Percentiles rank a stretch among this genome's conserved stretches.
phyloP scores from a whole-genome alignment of 2,329 filamentous ascomycete species.

The Akanthomyces uredinophilus region DNA sequence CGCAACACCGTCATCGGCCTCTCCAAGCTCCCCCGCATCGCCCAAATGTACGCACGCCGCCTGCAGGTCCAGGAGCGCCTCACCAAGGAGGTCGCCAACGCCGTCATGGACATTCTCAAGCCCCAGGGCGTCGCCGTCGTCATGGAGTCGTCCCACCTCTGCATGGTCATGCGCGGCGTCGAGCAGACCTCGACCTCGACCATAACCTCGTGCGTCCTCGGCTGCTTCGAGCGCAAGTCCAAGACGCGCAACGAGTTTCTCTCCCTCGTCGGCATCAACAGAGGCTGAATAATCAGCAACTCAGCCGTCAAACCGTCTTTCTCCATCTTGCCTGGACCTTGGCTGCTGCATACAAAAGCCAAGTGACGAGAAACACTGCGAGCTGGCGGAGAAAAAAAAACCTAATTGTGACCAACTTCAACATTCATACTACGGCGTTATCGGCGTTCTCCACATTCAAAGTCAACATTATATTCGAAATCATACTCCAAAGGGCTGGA shows the following conservation, averaged over 20 bases:
- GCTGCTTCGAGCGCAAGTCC: slow-evolving; percentile 84
- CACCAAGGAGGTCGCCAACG: slow-evolving; percentile 92
- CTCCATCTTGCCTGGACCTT: too few relatives aligned
- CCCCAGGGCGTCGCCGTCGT: slow-evolving; percentile 95
- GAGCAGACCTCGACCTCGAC: slow-evolving; percentile 83
- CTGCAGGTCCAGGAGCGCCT: slow-evolving; percentile 95
- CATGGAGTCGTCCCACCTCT: slow-evolving; percentile 93
- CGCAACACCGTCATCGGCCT: slow-evolving; percentile 86
- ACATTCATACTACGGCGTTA: slow-evolving; percentile 5
- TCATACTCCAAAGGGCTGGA: background rate
- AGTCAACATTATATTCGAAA: background rate
- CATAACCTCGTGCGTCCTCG: slow-evolving; percentile 96
- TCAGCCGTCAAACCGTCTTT: too few relatives aligned
- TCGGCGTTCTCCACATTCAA: background rate
- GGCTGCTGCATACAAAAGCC: too few relatives aligned
- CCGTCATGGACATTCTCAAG: slow-evolving; percentile 86
- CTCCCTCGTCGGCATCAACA: slow-evolving; percentile 65
- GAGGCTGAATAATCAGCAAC: slow-evolving; percentile 13
- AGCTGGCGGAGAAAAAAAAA: too few relatives aligned
- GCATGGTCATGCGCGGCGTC: slow-evolving; percentile 99
- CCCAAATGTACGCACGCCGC: slow-evolving; percentile 91
- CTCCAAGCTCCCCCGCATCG: slow-evolving; percentile 91
- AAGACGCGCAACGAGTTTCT: slow-evolving; percentile 96
- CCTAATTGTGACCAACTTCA: background rate
- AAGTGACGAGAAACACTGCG: too few relatives aligned